Evolutionary conservation across 2,329 filamentous ascomycete genomes (phyloP).

Genomic region (Aspergillus novofumigatus): DNA sequence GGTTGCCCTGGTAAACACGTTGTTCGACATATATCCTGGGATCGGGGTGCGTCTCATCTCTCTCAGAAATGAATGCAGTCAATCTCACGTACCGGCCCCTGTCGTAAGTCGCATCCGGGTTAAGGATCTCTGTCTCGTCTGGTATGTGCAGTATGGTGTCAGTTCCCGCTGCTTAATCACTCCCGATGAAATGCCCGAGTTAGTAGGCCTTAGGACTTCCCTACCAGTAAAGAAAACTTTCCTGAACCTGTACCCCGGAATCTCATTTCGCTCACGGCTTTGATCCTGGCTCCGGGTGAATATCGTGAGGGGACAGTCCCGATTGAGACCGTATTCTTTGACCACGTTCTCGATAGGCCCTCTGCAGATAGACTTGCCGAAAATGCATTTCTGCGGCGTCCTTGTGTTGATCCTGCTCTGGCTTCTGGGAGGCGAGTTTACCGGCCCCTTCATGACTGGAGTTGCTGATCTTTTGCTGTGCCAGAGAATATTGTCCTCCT

Average conservation of each 20-base stretch:
- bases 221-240: constrained; percentile 14
- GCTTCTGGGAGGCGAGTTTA: no score
- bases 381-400: no score
- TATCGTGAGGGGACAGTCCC: constrained; percentile 9
- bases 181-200: background rate
- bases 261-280: constrained; percentile 10
- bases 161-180: background rate
- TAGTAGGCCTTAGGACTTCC: background rate
- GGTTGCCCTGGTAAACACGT: constrained; percentile 5
- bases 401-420: no score
- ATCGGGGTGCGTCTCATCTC: constrained; percentile 3
- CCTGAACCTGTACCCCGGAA: constrained; percentile 12
- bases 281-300: constrained; percentile 11
- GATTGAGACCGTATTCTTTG: background rate
- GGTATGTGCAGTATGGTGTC: background rate
- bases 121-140: constrained; percentile 6
- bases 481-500: background rate
- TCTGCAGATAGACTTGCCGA: constrained; percentile 8
- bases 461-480: background rate
- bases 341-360: constrained; percentile 12
- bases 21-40: constrained; percentile 16
- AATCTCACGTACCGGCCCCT: constrained; percentile 1
- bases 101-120: constrained; percentile 1
- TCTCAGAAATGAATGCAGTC: constrained; percentile 7
- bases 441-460: background rate